Evolutionary conservation across 2,329 filamentous ascomycete genomes (phyloP).

Genomic region (Diaporthe australafricana): DNA sequence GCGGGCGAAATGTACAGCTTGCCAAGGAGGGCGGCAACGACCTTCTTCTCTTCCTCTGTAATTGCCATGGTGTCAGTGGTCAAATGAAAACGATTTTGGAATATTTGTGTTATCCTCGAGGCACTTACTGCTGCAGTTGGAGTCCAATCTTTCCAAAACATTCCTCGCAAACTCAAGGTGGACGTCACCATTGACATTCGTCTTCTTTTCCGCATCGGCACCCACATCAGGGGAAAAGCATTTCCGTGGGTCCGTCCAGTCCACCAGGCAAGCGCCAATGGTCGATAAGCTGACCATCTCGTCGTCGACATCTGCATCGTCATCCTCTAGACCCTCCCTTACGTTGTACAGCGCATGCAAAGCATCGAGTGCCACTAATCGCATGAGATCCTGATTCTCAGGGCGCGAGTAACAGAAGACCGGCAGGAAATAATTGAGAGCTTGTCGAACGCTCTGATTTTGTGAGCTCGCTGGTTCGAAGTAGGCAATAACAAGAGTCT

Average conservation of each 20-base stretch:
- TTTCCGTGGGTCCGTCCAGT: slow-evolving; percentile 96
- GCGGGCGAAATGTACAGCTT: slow-evolving; percentile 84
- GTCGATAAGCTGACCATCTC: slow-evolving; percentile 83
- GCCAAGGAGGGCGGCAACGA: slow-evolving; percentile 79
- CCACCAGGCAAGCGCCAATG: slow-evolving; percentile 85
- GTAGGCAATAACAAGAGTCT: slow-evolving; percentile 85
- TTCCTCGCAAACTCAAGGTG: slow-evolving; percentile 84
- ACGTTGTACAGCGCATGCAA: slow-evolving; percentile 81
- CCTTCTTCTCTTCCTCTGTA: slow-evolving; percentile 88
- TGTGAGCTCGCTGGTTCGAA: slow-evolving; percentile 86
- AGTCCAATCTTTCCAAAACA: slow-evolving; percentile 79
- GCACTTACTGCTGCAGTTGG: slow-evolving; percentile 73
- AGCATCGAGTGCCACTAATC: slow-evolving; percentile 76
- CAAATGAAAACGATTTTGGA: neutral
- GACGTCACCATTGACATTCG: slow-evolving; percentile 76
- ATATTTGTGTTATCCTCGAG: slow-evolving; percentile 39
- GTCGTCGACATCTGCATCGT: slow-evolving; percentile 79
- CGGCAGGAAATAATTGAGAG: slow-evolving; percentile 91
- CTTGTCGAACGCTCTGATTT: slow-evolving; percentile 87
- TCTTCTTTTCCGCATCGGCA: slow-evolving; percentile 69
- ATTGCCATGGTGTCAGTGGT: slow-evolving; percentile 4
- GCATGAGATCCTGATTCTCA: slow-evolving; percentile 87
- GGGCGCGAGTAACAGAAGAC: slow-evolving; percentile 90
- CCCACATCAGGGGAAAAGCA: slow-evolving; percentile 66
- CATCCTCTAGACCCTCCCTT: slow-evolving; percentile 78